Percentiles rank a stretch among this genome's conserved stretches.
Conservation (phyloP, 2,329 filamentous ascomycete genomes). For the Pseudogymnoascus destructans region DNA sequence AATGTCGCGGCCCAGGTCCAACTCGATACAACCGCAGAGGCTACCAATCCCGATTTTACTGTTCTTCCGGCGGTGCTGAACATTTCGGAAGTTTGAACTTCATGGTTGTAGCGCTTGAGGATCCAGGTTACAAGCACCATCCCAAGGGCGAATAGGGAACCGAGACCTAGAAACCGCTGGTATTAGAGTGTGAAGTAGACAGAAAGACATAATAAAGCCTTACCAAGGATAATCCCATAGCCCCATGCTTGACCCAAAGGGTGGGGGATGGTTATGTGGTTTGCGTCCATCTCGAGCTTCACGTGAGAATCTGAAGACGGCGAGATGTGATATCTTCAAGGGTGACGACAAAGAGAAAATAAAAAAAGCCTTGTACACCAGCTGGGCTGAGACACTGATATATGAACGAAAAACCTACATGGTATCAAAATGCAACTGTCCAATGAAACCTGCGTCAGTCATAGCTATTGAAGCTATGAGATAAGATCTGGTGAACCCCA, state of each 20-base stretch:
- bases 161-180: conserved; percentile 26
- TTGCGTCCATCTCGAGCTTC: conserved; percentile 4
- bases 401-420: not conserved
- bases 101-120: conserved; percentile 47
- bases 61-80: conserved; percentile 81
- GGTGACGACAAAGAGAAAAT: not conserved
- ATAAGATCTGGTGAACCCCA: not conserved
- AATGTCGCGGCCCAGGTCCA: conserved; percentile 90
- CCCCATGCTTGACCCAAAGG: conserved; percentile 36
- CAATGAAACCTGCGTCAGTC: not conserved
- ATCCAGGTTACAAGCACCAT: conserved; percentile 39
- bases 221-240: conserved; percentile 47
- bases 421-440: not conserved
- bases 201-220: conserved; percentile 17
- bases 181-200: not conserved
- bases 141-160: conserved; percentile 47
- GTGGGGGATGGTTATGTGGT: conserved; percentile 10
- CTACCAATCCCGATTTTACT: conserved; percentile 79
- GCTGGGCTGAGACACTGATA: not conserved
- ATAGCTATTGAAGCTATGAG: not conserved
- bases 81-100: conserved; percentile 83
- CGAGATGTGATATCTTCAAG: not conserved
- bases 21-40: conserved; percentile 78
- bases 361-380: not conserved
- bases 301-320: not conserved